Percentiles rank a stretch among this genome's conserved stretches.
phyloP scores from a whole-genome alignment of 208 protist species.

The Porcisia hertigi region DNA sequence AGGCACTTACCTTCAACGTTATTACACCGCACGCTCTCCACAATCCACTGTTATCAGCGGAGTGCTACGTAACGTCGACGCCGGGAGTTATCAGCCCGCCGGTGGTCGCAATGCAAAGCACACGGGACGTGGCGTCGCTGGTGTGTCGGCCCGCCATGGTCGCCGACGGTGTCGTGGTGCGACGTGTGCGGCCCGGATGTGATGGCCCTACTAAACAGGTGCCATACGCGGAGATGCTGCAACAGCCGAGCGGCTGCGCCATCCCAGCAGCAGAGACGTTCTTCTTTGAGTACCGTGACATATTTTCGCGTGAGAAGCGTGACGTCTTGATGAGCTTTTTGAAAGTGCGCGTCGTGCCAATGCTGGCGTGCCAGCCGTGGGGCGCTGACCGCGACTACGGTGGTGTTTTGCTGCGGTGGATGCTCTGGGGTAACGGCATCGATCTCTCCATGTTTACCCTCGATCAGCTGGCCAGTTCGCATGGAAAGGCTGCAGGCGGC shows the following conservation, averaged over 20 bases:
- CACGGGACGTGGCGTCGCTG: slow-evolving; percentile 19
- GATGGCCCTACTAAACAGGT: slow-evolving; percentile 13
- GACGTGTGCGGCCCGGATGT: slow-evolving; percentile 9
- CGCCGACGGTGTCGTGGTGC: slow-evolving; percentile 31
- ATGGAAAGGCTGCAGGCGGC: slow-evolving; percentile 15
- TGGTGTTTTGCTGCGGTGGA: slow-evolving; percentile 70
- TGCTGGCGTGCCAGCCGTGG: slow-evolving; percentile 82
- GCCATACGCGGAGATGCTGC: slow-evolving; percentile 25
- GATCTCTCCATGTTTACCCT: slow-evolving; percentile 90
- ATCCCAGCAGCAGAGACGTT: slow-evolving; percentile 13
- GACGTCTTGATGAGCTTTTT: slow-evolving; percentile 72
- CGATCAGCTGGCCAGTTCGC: slow-evolving; percentile 55
- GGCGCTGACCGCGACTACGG: slow-evolving; percentile 43
- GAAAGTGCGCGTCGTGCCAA: slow-evolving; percentile 57
- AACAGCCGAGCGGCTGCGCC: slow-evolving; percentile 22
- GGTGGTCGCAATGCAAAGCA: slow-evolving; percentile 29
- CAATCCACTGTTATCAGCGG: slow-evolving; percentile 55
- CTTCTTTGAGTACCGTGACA: slow-evolving; percentile 77
- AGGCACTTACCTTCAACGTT: slow-evolving; percentile 49
- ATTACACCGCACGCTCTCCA: slow-evolving; percentile 56
- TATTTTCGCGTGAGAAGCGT: slow-evolving; percentile 71
- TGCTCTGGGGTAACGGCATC: slow-evolving; percentile 88
- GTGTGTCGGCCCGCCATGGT: slow-evolving; percentile 17
- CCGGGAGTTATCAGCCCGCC: slow-evolving; percentile 32
- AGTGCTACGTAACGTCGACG: slow-evolving; percentile 31